These are phyloP conservation scores for Colletotrichum ledebouriae DNA, from an alignment of 2,329 filamentous ascomycete species.

Conservation along the genomic window DNA sequence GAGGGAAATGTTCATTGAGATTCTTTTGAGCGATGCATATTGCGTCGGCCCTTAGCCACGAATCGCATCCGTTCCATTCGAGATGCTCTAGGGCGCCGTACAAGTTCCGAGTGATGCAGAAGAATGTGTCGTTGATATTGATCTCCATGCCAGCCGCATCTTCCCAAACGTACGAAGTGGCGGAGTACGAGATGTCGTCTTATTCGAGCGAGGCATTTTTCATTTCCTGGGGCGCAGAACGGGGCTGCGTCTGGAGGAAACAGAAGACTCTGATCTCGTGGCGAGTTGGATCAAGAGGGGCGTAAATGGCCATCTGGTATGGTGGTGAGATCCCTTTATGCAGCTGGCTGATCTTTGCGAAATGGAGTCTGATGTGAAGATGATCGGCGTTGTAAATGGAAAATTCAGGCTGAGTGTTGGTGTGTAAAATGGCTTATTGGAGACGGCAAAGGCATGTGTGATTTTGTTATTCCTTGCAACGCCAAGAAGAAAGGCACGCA, in stretches of 20 bases:
- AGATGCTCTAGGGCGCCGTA: slow-evolving; percentile 38
- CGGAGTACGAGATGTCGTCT: slow-evolving; percentile 31
- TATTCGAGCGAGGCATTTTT: slow-evolving; percentile 35
- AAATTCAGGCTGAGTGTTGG: no score
- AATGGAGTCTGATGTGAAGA: no score
- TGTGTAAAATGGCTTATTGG: no score
- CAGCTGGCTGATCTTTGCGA: no score
- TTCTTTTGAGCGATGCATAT: slow-evolving; percentile 45
- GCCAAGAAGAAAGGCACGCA: no score
- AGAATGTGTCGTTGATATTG: slow-evolving; percentile 12
- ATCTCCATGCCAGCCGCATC: slow-evolving; percentile 18
- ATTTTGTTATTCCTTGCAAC: no score
- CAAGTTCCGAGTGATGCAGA: slow-evolving; percentile 23
- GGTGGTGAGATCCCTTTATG: no score
- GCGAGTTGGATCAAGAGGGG: not conserved
- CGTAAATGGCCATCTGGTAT: not conserved
- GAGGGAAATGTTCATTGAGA: slow-evolving; percentile 42
- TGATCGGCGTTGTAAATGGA: no score
- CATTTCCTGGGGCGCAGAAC: not conserved
- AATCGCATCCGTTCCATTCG: not conserved
- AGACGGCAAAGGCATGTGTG: no score
- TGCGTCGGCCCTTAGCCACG: slow-evolving; percentile 45
- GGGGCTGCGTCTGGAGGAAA: slow-evolving; percentile 7
- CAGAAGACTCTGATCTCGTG: slow-evolving; percentile 43
- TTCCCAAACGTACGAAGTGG: slow-evolving; percentile 46